Conservation (phyloP, 2,329 filamentous ascomycete species). For the Graphilbum sp. region DNA sequence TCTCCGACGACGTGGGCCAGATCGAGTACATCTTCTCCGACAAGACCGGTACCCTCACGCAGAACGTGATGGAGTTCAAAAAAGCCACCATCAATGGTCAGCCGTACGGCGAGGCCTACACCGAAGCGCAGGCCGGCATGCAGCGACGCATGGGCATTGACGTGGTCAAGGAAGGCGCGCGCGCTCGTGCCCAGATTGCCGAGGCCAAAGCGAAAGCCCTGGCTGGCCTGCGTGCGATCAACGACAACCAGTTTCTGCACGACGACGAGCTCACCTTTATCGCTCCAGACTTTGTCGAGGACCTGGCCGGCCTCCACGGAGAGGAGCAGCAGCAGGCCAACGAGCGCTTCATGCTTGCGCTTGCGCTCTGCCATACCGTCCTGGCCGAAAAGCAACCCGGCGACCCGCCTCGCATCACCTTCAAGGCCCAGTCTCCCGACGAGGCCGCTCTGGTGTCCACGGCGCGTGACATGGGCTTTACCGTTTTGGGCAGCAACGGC, state of each 20-base stretch:
- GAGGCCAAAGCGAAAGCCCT: slow-evolving; percentile 60
- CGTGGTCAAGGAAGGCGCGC: slow-evolving; percentile 62
- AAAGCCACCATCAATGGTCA: slow-evolving; percentile 95
- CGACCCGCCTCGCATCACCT: slow-evolving; percentile 80
- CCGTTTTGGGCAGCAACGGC: slow-evolving; percentile 62
- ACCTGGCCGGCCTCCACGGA: slow-evolving; percentile 64
- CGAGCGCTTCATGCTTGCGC: slow-evolving; percentile 81
- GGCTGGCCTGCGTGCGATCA: slow-evolving; percentile 52
- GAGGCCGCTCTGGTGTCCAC: slow-evolving; percentile 90
- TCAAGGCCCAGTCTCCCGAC: slow-evolving; percentile 94
- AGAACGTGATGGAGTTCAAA: slow-evolving; percentile 70
- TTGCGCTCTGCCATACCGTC: slow-evolving; percentile 93
- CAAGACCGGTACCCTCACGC: slow-evolving; percentile 13
- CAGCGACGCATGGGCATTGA: slow-evolving; percentile 80
- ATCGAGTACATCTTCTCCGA: slow-evolving; percentile 84
- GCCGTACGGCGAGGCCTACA: slow-evolving; percentile 93
- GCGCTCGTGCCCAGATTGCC: slow-evolving; percentile 62
- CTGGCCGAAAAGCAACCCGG: slow-evolving; percentile 80
- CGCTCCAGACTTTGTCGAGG: slow-evolving; percentile 73
- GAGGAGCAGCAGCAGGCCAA: slow-evolving; percentile 61
- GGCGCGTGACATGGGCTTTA: slow-evolving; percentile 89
- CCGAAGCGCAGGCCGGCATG: slow-evolving; percentile 92
- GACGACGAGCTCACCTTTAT: slow-evolving; percentile 87
- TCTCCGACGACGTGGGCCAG: slow-evolving; percentile 92
- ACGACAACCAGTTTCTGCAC: slow-evolving; percentile 81